A percentile compares a stretch with the other conserved stretches of the same genome.
phyloP scores from a whole-genome alignment of 2,329 filamentous ascomycete genomes.

The Mollisia scopiformis region DNA sequence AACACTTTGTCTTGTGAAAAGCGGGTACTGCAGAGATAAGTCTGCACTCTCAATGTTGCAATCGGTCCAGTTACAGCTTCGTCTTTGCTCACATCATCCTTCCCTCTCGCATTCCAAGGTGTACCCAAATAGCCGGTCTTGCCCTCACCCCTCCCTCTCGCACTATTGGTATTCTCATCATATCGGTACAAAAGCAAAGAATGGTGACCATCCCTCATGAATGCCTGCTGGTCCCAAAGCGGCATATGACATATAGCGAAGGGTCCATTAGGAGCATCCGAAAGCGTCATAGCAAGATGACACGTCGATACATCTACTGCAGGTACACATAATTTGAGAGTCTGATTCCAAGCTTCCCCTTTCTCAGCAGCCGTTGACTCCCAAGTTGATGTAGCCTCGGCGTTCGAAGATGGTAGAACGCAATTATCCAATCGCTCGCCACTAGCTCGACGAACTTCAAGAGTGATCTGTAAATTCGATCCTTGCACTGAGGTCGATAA shows the following conservation, averaged over 20 bases:
- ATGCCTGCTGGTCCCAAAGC: conserved; percentile 89
- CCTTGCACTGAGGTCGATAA: conserved; percentile 65
- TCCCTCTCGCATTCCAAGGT: conserved; percentile 74
- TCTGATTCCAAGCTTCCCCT: conserved; percentile 86
- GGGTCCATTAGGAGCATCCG: conserved; percentile 83
- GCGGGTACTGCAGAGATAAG: conserved; percentile 90
- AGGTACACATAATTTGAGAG: conserved; percentile 77
- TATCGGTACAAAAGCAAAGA: conserved; percentile 84
- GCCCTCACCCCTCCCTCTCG: conserved; percentile 62
- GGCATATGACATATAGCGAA: conserved; percentile 94
- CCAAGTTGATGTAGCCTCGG: conserved; percentile 79
- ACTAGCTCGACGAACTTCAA: conserved; percentile 80
- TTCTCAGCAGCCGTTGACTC: conserved; percentile 80
- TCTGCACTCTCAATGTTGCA: conserved; percentile 77
- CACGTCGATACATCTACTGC: conserved; percentile 79
- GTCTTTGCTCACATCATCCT: conserved; percentile 70
- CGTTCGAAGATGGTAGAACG: conserved; percentile 85
- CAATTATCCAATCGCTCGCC: conserved; percentile 87
- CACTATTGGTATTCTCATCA: conserved; percentile 83
- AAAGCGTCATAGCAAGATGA: conserved; percentile 88
- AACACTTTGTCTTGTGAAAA: conserved; percentile 93
- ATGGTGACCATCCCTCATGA: conserved; percentile 84
- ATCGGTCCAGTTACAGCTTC: conserved; percentile 76
- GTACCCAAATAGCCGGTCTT: conserved; percentile 86
- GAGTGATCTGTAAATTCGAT: conserved; percentile 80